Base-by-base conservation (phyloP, 257 asterid genomes). In the Anisodus tanguticus region DNA sequence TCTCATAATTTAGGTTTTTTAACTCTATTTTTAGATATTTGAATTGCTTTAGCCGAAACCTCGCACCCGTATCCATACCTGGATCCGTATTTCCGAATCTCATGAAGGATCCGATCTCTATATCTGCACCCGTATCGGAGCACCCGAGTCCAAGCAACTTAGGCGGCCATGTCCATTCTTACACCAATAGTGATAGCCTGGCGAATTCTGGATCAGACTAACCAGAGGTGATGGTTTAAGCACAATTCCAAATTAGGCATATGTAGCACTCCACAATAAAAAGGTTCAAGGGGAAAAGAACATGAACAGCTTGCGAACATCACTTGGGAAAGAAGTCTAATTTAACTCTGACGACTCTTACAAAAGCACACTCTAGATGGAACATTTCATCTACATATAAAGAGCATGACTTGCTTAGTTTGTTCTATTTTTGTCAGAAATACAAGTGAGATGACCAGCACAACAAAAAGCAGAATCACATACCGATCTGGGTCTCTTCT, bases 401-500 rank as follows among this genome's bases (percentile, higher is more conserved):
- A 47, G 64, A 53, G 81, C 49, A 53, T 8, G 64, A 54, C 37
- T 77, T 51, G 64, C 43, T 53, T 53, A 51, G 31, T 26, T 53
- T 8, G 41, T 31, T 53, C 64, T 22, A 77, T 58, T 35, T 53
- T 31, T 51, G 81, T 49, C 8, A 53, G 47, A 77, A 57, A 35
- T 80, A 57, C 19, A 83, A 26, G 68, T 9, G 64, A 17, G 39
- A 39, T n/a, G 63, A 49, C 22, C 51, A 66, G 55, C 31, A 64
- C 8, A 79, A 70, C 37, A 10, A 70, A 76, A 53, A 37, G 51
- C 17, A 60, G 69, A 60, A 60, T 54, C 83, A 64, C 89, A 68
- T 89, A 95, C 99, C 99, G 87, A 86, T 95, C 99, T 77, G 90
- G 94, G 86, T 97, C 99, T 88, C 94, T 91, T 82, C 89, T 91